A percentile compares a stretch with the other conserved stretches of the same genome.
Evolutionary conservation across 73 alveolate genomes (phyloP).

Genomic region (Effrenium voratum): DNA sequence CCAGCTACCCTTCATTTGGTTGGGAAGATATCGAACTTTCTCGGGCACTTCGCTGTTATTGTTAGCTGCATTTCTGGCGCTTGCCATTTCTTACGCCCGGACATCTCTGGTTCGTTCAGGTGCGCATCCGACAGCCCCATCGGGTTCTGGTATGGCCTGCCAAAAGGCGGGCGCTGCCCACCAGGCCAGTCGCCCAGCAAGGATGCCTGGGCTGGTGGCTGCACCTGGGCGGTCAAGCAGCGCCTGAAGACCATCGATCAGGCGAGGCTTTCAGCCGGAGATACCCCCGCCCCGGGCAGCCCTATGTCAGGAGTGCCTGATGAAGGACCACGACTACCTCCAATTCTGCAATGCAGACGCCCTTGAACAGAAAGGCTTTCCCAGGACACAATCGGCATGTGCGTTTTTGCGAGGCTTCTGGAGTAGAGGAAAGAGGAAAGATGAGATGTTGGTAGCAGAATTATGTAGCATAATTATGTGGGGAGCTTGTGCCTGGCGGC

Average conservation of each 20-base stretch:
- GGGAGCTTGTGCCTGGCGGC: no score
- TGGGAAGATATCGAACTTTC: no score
- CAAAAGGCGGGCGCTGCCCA: slow-evolving; percentile 75
- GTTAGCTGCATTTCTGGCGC: no score
- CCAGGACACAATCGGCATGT: slow-evolving; percentile 1
- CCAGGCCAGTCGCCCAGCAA: slow-evolving; percentile 73
- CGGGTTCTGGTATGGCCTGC: slow-evolving; percentile 78
- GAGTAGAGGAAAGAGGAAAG: neutral
- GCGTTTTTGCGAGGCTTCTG: neutral
- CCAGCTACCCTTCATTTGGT: no score
- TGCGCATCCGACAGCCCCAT: slow-evolving; percentile 67
- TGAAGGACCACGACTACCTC: slow-evolving; percentile 80
- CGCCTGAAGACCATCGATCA: slow-evolving; percentile 68
- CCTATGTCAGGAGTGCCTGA: slow-evolving; percentile 49
- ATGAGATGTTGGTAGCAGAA: no score
- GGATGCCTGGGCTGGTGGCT: slow-evolving; percentile 58
- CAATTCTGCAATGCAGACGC: slow-evolving; percentile 59
- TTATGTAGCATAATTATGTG: no score
- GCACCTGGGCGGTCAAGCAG: slow-evolving; percentile 72
- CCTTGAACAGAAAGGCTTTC: slow-evolving; percentile 41
- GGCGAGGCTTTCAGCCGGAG: neutral
- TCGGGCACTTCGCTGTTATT: no score
- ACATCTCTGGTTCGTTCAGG: no score
- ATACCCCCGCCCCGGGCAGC: neutral
- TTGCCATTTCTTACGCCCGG: no score